Percentiles rank a stretch among this genome's conserved stretches.
Evolutionary conservation across 2,329 filamentous ascomycete genomes (phyloP).

Genomic region (Penicillium sp.): DNA sequence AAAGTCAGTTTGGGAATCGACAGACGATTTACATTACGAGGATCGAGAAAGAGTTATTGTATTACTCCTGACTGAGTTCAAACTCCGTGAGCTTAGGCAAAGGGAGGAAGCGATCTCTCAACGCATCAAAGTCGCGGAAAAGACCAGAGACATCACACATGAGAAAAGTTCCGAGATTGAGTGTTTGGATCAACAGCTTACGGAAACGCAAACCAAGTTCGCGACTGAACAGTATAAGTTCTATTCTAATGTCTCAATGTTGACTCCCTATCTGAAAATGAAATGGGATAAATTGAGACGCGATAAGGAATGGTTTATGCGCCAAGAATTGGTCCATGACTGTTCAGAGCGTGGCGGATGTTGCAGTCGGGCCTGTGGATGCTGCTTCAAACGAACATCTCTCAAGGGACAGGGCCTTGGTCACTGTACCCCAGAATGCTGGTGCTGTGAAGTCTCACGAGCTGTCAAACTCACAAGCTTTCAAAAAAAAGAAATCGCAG

Average conservation of each 20-base stretch:
- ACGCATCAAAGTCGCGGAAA: background rate
- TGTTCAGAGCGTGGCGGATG: slow-evolving; percentile 1
- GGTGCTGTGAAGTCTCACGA: background rate
- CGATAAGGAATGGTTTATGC: slow-evolving; percentile 1
- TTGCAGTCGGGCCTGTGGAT: background rate
- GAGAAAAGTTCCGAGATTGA: background rate
- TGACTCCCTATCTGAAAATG: background rate
- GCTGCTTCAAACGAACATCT: background rate
- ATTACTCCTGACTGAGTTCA: background rate
- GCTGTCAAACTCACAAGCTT: background rate
- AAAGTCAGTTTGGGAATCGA: too few relatives aligned
- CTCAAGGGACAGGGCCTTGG: background rate
- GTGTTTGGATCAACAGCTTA: background rate
- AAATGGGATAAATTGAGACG: background rate
- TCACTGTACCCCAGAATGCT: background rate
- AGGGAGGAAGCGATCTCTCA: background rate
- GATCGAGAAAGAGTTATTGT: background rate
- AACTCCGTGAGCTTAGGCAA: background rate
- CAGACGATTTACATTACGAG: too few relatives aligned
- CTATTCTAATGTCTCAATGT: background rate
- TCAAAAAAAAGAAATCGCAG: background rate
- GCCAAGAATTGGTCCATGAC: background rate
- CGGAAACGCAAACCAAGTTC: background rate
- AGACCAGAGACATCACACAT: background rate
- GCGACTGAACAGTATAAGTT: background rate